Base-by-base conservation (phyloP, 495 filamentous ascomycete genomes). In the Aspergillus diversus region DNA sequence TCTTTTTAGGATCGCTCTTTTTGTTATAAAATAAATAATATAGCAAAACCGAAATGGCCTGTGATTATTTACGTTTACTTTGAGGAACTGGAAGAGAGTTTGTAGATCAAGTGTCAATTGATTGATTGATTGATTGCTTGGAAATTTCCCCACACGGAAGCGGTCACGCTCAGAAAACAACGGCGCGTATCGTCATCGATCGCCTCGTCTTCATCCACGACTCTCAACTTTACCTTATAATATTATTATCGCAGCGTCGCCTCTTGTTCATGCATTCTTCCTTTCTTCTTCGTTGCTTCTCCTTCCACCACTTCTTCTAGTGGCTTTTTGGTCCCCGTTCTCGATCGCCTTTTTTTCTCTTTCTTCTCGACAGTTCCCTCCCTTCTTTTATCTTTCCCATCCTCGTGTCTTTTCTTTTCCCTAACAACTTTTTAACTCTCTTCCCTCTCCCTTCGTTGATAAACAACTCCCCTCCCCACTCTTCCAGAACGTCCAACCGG, bases 131-230 rank as follows among this genome's bases (percentile, higher is more conserved):
- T 61, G 27, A 11, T 39, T 4, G 27, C 13, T 17, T 31, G 35
- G 31, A 33, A 46, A 46, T 46, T 33, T 66, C 67, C 62, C 61
- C 61, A 60, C 56, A 63, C 60, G 62, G 59, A 69, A 64, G 65
- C 63, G 64, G 65, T 66, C 66, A 67, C 68, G 59, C 55, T 37
- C 34, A 57, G 42, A 39, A 60, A 66, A 61, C 60, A 59, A 34
- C 49, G 31, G 57, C 62, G 62, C 47, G 33, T 50, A 31, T 49
- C 47, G 47, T 50, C 47, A 50, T 50, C 42, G 17, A 57, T 57
- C 35, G 58, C 37, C 47, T 56, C 39, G 43, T 52, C 42, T 49
- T 47, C 46, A 57, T 53, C 31, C 16, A 63, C 43, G 46, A 57
- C 37, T 57, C 13, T 5, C n/a, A 13, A 43, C 43, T 32, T 33